These are phyloP conservation scores for Oryza glaberrima DNA, from an alignment of 176 grass and related monocot genomes.

Conservation along the genomic window DNA sequence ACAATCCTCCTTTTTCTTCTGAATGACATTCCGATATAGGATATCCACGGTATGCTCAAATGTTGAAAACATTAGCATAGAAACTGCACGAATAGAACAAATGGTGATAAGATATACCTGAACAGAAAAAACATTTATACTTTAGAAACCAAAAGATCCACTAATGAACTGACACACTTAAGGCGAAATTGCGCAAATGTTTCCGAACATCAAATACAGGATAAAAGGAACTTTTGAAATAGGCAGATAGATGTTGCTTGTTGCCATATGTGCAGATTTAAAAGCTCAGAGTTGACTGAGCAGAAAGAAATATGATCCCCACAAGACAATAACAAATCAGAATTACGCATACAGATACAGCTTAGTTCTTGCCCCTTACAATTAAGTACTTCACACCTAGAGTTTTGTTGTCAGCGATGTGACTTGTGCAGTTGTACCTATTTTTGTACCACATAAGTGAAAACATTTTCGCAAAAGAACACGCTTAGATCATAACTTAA, in stretches of 20 bases:
- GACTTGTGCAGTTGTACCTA: background rate
- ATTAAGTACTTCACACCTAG: background rate
- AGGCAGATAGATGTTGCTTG: background rate
- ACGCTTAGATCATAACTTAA: background rate
- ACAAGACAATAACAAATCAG: background rate
- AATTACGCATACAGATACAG: slow-evolving; percentile 11
- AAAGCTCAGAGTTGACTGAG: slow-evolving; percentile 6
- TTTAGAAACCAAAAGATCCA: background rate
- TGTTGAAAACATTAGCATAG: slow-evolving; percentile 93
- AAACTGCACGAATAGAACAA: slow-evolving; percentile 61
- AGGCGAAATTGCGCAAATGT: background rate
- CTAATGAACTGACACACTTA: background rate
- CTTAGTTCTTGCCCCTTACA: background rate
- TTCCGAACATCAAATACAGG: slow-evolving; percentile 8
- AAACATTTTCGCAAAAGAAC: background rate
- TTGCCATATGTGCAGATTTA: background rate
- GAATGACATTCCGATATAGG: slow-evolving; percentile 74
- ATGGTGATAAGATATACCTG: background rate
- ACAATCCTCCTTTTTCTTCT: slow-evolving; percentile 82
- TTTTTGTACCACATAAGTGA: background rate
- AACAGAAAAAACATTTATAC: background rate
- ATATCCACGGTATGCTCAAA: slow-evolving; percentile 87
- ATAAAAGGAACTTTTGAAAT: background rate
- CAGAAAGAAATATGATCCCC: slow-evolving; percentile 3
- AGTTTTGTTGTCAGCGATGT: background rate